phyloP scores from a whole-genome alignment of 116 monocot genomes.

The Phalaenopsis hybrid region DNA sequence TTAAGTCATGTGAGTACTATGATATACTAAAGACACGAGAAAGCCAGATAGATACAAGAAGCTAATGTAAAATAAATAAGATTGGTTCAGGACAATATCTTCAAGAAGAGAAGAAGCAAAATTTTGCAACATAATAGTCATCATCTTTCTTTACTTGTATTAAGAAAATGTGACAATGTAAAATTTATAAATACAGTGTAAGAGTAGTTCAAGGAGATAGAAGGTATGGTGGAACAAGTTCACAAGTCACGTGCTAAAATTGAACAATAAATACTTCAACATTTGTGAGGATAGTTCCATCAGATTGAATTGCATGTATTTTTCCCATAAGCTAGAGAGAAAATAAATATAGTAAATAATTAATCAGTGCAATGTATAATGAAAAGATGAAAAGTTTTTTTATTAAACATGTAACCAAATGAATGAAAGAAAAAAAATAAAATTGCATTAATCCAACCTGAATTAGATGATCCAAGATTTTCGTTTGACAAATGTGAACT shows the following conservation, averaged over 20 bases:
- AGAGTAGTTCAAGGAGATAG: neutral
- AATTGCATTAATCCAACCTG: no score
- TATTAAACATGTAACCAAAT: neutral
- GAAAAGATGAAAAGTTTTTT: neutral
- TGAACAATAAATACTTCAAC: slow-evolving; percentile 49
- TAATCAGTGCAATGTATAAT: neutral
- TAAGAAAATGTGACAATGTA: neutral
- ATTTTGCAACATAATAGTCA: neutral
- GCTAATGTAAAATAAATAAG: neutral
- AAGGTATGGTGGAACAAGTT: neutral
- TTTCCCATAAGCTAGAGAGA: slow-evolving; percentile 77
- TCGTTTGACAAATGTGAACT: no score
- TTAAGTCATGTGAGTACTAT: neutral
- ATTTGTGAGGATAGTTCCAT: slow-evolving; percentile 75
- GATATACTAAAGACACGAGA: neutral
- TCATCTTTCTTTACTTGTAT: neutral
- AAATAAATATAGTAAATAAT: neutral
- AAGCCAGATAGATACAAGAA: neutral
- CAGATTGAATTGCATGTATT: slow-evolving; percentile 80
- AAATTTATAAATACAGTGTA: neutral
- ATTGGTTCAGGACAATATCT: neutral
- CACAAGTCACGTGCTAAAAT: neutral
- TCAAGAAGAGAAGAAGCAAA: neutral
- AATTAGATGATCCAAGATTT: no score
- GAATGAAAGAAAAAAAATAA: no score